phyloP scores from a whole-genome alignment of 2,329 filamentous ascomycete genomes.

The Fusarium hainanense region DNA sequence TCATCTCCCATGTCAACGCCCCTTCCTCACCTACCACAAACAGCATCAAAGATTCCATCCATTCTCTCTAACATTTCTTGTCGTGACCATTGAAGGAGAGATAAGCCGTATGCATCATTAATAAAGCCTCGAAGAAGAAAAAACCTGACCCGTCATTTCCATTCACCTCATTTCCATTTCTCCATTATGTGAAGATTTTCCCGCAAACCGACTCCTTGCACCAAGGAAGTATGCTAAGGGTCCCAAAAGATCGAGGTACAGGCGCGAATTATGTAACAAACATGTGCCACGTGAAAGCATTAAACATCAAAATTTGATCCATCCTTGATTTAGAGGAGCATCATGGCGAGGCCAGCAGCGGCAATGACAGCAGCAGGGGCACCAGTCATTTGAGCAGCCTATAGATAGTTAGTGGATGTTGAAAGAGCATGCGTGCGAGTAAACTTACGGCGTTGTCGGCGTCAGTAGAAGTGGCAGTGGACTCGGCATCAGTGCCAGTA shows the following conservation, averaged over 20 bases:
- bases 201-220: slow-evolving; percentile 36
- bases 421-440: not conserved
- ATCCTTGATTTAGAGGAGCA: slow-evolving; percentile 58
- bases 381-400: slow-evolving; percentile 57
- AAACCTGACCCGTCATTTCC: slow-evolving; percentile 47
- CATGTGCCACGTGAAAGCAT: slow-evolving; percentile 52
- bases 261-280: slow-evolving; percentile 57
- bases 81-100: slow-evolving; percentile 51
- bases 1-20: slow-evolving; percentile 26
- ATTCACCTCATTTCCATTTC: slow-evolving; percentile 45
- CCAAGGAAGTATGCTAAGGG: slow-evolving; percentile 42
- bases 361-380: slow-evolving; percentile 60
- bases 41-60: slow-evolving; percentile 38
- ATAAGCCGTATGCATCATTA: slow-evolving; percentile 52
- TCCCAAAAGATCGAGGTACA: slow-evolving; percentile 48
- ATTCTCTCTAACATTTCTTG: slow-evolving; percentile 44
- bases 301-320: slow-evolving; percentile 35
- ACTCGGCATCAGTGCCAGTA: slow-evolving; percentile 30
- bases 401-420: slow-evolving; percentile 10
- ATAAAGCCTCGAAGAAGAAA: slow-evolving; percentile 46
- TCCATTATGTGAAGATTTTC: slow-evolving; percentile 46
- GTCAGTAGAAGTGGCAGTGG: slow-evolving; percentile 38
- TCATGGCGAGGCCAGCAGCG: slow-evolving; percentile 60
- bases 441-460: slow-evolving; percentile 49
- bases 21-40: slow-evolving; percentile 24